Evolutionary conservation across 768 basidiomycete species (phyloP).

Genomic region (Lentinula lateritia): DNA sequence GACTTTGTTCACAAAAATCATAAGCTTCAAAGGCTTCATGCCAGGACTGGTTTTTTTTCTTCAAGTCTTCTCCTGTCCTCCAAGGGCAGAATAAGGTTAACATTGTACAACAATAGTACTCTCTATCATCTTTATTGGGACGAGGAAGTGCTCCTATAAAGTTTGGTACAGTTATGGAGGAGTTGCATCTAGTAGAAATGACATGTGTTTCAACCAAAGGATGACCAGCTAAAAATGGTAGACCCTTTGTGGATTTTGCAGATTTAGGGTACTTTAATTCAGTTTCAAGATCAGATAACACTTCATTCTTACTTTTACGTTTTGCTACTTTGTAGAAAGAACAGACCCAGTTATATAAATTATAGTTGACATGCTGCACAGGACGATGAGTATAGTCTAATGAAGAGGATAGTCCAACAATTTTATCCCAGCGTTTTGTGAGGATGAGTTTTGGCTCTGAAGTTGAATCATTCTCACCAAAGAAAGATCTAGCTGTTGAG

Average conservation of each 20-base stretch:
- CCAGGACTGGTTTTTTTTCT: slow-evolving; percentile 14
- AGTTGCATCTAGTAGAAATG: not conserved
- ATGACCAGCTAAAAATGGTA: slow-evolving; percentile 8
- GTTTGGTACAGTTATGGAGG: slow-evolving; percentile 15
- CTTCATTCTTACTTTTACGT: not conserved
- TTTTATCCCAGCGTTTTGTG: slow-evolving; percentile 8
- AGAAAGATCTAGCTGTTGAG: slow-evolving; percentile 9
- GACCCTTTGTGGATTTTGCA: not conserved
- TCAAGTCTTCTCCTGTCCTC: slow-evolving; percentile 16
- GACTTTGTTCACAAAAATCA: slow-evolving; percentile 8
- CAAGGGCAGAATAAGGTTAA: slow-evolving; percentile 25
- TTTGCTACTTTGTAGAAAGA: not conserved
- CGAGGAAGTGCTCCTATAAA: slow-evolving; percentile 24
- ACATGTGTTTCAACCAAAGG: slow-evolving; percentile 18
- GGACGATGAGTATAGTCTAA: slow-evolving; percentile 12
- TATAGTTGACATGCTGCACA: slow-evolving; percentile 20
- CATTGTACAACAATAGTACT: slow-evolving; percentile 28
- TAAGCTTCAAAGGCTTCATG: slow-evolving; percentile 15
- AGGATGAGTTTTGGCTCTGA: slow-evolving; percentile 17
- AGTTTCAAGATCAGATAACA: not conserved
- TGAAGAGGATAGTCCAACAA: slow-evolving; percentile 17
- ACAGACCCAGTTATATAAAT: slow-evolving; percentile 8
- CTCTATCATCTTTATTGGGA: slow-evolving; percentile 21
- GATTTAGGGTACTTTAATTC: slow-evolving; percentile 5
- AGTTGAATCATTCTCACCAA: slow-evolving; percentile 11